Evolutionary conservation across 2,329 filamentous ascomycete genomes (phyloP), one percentile per base, ranked within the genome.

Genomic region (Pestalotiopsis sp.): DNA sequence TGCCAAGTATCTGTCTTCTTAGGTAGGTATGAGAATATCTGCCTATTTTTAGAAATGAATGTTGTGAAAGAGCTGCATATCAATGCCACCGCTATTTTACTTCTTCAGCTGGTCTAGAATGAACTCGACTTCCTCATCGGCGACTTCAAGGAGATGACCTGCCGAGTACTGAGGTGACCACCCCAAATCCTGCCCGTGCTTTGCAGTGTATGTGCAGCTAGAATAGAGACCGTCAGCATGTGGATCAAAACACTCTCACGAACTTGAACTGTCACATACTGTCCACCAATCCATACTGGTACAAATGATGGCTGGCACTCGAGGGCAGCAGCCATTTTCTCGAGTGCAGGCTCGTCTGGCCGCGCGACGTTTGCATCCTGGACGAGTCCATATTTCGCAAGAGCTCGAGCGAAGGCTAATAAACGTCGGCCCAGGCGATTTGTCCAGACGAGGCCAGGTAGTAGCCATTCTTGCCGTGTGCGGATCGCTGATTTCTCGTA

Each of bases 1-100:
- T 67, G 71, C 70, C 13, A 81, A 84, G 75, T 71, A 84, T 67
- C 70, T 84, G 68, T 81, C 44, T 30, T 20, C 57, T 30, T 39
- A 61, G 30, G 30, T 39, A 61, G 30, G 30, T 2, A 9, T 35
- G 30, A 35, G 30, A 35, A 35, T 9, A 2, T 35, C 30, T 35
- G 2, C 7, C 3, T 35, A 7, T 35, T 2, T 5, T 5, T 30
- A 1, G 30, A 30, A 7, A 30, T 35, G 30, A 35, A 10, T 35
- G 7, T 1, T 1, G 30, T 35, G 30, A 0, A 0, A 35, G 30
- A 35, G 3, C 2, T 35, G 0, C 30, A 35, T 2, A 35, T 35
- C 30, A 30, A 30, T 9, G 1, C 7, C 30, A 2, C 79, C 30
- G 3, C 30, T 26, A 4, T 5, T 17, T 44, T 44, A 17, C 17